A percentile compares a stretch with the other conserved stretches of the same genome.
phyloP scores from a whole-genome alignment of 163 green algal genomes.

The Scenedesmus sp. region DNA sequence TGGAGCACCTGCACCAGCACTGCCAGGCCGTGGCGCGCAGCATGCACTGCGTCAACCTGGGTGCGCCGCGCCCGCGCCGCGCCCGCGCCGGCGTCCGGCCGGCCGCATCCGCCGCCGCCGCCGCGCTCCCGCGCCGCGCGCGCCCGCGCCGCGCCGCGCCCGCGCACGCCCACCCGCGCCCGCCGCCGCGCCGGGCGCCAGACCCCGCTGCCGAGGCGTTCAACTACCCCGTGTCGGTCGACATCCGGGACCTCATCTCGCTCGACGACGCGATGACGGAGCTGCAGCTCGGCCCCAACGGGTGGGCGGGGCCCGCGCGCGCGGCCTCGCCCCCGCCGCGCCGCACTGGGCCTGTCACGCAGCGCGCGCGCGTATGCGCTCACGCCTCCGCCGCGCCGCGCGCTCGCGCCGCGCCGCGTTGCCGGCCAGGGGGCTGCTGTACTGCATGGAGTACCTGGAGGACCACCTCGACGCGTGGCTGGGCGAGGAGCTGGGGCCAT shows the following conservation, averaged over 20 bases:
- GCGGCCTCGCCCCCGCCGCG: background rate
- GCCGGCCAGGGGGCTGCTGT: conserved; percentile 85
- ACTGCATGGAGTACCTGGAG: conserved; percentile 99
- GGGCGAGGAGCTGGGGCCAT: conserved; percentile 85
- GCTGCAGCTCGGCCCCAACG: conserved; percentile 96
- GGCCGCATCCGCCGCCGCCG: background rate
- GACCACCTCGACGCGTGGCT: conserved; percentile 98
- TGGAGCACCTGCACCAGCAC: conserved; percentile 92
- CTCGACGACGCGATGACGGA: conserved; percentile 98
- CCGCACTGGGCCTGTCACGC: too few relatives aligned
- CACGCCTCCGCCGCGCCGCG: too few relatives aligned
- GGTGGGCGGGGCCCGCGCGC: conserved; percentile 61
- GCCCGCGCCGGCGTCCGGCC: too few relatives aligned
- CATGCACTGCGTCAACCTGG: conserved; percentile 95
- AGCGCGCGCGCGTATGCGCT: too few relatives aligned
- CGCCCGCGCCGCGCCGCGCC: too few relatives aligned
- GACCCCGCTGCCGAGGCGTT: conserved; percentile 98
- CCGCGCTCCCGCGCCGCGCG: too few relatives aligned
- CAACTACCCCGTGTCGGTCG: conserved; percentile 91
- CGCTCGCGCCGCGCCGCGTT: too few relatives aligned
- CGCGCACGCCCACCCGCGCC: too few relatives aligned
- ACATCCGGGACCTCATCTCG: conserved; percentile 94
- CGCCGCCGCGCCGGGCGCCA: too few relatives aligned
- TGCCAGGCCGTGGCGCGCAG: conserved; percentile 85
- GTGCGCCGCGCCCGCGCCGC: conserved; percentile 51